These are phyloP conservation scores for Gracilaria gracilis DNA, from an alignment of 23 red algal species.

Conservation along the genomic window DNA sequence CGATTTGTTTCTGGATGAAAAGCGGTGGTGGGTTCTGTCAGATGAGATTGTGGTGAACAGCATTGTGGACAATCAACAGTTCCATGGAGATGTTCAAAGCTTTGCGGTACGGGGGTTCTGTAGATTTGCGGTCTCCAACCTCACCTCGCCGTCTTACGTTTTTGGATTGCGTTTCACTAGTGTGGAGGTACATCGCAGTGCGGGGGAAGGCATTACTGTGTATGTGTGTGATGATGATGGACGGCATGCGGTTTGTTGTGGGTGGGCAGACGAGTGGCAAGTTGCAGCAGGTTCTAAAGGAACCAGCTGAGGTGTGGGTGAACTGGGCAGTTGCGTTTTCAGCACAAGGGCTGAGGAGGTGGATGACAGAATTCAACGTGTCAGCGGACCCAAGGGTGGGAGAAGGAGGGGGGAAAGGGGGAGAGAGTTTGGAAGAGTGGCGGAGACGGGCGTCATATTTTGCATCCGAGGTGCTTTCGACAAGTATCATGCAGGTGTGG, in stretches of 20 bases:
- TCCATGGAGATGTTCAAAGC: not conserved
- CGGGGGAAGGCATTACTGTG: not conserved
- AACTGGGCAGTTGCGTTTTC: conserved; percentile 16
- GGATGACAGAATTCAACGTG: no score
- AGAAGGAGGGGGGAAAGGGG: not conserved
- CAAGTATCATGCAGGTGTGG: conserved; percentile 1
- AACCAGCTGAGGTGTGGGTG: conserved; percentile 12
- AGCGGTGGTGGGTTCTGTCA: not conserved
- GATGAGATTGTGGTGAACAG: conserved; percentile 21
- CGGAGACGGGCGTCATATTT: not conserved
- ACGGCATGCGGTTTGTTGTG: not conserved
- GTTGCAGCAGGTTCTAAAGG: not conserved
- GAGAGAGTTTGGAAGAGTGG: not conserved
- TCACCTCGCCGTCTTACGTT: no score
- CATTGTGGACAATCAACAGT: no score
- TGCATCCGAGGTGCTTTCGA: not conserved
- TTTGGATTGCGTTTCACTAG: not conserved
- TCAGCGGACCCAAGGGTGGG: no score
- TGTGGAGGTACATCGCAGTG: not conserved
- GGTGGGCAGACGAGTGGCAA: not conserved
- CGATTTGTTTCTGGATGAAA: not conserved
- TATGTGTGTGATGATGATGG: not conserved
- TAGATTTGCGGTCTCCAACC: not conserved
- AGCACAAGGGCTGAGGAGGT: no score
- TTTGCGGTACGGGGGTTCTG: not conserved